A percentile compares a stretch with the other conserved stretches of the same genome.
Conservation (phyloP, 2,329 filamentous ascomycete genomes). For the Macrophomina pseudophaseolina region DNA sequence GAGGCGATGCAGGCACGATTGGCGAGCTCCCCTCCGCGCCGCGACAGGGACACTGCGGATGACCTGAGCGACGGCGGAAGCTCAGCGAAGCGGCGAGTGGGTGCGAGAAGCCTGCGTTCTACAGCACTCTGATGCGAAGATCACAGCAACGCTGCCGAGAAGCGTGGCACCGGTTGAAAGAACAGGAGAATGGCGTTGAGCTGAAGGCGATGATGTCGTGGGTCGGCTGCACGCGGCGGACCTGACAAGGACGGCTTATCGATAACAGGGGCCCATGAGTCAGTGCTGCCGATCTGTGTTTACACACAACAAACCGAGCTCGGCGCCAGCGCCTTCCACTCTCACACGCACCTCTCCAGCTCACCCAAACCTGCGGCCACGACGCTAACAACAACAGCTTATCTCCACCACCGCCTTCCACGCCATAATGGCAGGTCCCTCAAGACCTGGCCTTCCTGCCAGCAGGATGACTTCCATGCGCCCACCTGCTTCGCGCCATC, state of each 20-base stretch:
- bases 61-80: neutral
- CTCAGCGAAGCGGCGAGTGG: neutral
- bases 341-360: neutral
- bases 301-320: constrained; percentile 18
- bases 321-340: neutral
- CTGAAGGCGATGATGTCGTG: constrained; percentile 16
- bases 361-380: neutral
- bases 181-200: neutral
- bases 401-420: neutral
- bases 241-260: constrained; percentile 2
- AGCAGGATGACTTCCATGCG: constrained; percentile 59
- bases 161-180: neutral
- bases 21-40: constrained; percentile 11
- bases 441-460: constrained; percentile 56
- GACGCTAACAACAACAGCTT: neutral
- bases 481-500: constrained; percentile 60
- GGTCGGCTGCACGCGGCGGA: constrained; percentile 1
- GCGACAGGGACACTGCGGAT: neutral
- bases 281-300: constrained; percentile 7
- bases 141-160: neutral
- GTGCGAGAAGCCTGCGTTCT: neutral
- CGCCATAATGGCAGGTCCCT: constrained; percentile 58
- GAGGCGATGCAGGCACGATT: constrained; percentile 8
- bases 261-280: neutral
- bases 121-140: neutral